phyloP scores from a whole-genome alignment of 2,329 filamentous ascomycete species.

The Chrysoporthe puriensis region DNA sequence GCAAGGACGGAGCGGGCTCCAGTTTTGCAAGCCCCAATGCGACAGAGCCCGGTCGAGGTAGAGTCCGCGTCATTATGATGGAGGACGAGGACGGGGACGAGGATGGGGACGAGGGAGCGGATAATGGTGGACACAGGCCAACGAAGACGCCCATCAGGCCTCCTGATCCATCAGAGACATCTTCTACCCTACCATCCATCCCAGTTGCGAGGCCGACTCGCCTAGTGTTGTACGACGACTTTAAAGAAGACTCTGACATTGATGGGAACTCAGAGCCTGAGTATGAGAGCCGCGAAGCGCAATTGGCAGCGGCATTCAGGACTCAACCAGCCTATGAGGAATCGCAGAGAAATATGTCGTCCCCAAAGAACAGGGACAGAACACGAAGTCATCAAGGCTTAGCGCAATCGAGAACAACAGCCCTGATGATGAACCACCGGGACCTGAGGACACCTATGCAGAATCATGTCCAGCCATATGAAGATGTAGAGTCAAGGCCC shows the following conservation, averaged over 20 bases:
- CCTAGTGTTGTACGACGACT: slow-evolving; percentile 20
- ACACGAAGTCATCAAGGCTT: slow-evolving; percentile 7
- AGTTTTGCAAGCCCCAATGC: background rate
- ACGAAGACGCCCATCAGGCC: background rate
- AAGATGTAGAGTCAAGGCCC: slow-evolving; percentile 18
- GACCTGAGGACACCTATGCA: slow-evolving; percentile 21
- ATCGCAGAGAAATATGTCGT: background rate
- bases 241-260: slow-evolving; percentile 8
- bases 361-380: slow-evolving; percentile 7
- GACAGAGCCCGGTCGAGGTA: background rate
- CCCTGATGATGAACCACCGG: slow-evolving; percentile 9
- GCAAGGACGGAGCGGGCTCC: background rate
- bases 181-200: slow-evolving; percentile 23
- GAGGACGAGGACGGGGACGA: slow-evolving; percentile 11
- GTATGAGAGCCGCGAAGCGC: slow-evolving; percentile 10
- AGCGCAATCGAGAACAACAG: slow-evolving; percentile 11
- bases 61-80: slow-evolving; percentile 14
- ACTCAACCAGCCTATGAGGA: background rate
- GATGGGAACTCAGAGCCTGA: background rate
- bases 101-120: background rate
- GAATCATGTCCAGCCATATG: slow-evolving; percentile 20
- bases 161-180: slow-evolving; percentile 2
- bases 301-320: background rate
- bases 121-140: background rate
- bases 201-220: slow-evolving; percentile 10